Evolutionary conservation across 768 basidiomycete genomes (phyloP), one percentile per base, ranked within the genome.

Genomic region (Podaxis sp.): DNA sequence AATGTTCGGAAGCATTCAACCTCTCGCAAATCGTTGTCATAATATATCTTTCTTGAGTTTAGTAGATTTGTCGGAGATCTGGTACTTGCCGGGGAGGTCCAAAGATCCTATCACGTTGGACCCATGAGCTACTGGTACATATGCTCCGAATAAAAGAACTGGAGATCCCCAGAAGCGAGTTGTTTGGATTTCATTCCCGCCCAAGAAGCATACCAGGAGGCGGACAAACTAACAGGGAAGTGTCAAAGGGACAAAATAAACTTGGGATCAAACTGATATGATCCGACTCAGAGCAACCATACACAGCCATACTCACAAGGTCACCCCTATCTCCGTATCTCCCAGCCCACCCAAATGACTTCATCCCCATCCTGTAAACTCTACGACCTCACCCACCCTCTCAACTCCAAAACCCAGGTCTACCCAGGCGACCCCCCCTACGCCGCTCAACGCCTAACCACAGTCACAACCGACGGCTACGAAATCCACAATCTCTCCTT

Each of bases 341-440:
- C 43, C 6, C 15, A 17, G 19, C 6, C 15, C 19, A 46, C 19
- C 43, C 7, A 46, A 46, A 24, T 24, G 19, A 13, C 37, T 22
- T 25, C 49, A 4, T 36, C 46, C 4, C 11, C 29, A 27, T 7
- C 53, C 36, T 58, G 15, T 55, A 59, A 53, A 54, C 63, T 82
- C 64, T 72, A 87, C 67, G 85, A 88, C 71, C 81, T 88, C 19
- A 79, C 83, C 3, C 85, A 86, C 64, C 71, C 74, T 13, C 76
- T 89, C 64, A 70, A 80, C 52, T 61, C 73, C 33, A 66, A 67
- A 36, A 80, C 80, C 17, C 81, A 77, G 53, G 73, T 80, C 19
- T 90, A 86, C 72, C 81, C 84, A 1, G 84, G 82, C 1, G 86
- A 89, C 67, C 84, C 85, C 0, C 55, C 64, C 13, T 86, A 83